phyloP scores from a whole-genome alignment of 164 flowering plant genomes.

The Brasenia schreberi region DNA sequence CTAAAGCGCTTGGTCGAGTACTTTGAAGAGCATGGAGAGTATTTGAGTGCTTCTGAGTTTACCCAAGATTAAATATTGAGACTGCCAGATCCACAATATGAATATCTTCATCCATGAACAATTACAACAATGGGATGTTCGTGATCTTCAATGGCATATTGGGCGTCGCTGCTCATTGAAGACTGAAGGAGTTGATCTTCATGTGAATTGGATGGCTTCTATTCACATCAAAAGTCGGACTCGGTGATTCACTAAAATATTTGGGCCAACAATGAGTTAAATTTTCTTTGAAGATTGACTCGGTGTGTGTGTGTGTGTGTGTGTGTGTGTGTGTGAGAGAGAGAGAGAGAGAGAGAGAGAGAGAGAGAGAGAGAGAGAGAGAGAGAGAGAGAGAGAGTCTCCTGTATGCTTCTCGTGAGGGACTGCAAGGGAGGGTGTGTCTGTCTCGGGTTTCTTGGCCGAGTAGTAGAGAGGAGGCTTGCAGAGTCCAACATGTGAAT shows the following conservation, averaged over 20 bases:
- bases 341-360: not conserved
- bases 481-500: not conserved
- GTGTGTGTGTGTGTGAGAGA: no score
- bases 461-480: not conserved
- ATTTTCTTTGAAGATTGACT: no score
- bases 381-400: not conserved
- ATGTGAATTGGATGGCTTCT: no score
- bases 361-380: not conserved
- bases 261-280: no score
- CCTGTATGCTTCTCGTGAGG: conserved; percentile 6
- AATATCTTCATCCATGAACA: conserved; percentile 8
- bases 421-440: not conserved
- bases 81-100: no score
- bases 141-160: conserved; percentile 11
- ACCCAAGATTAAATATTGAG: not conserved
- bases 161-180: not conserved
- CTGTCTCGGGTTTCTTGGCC: not conserved
- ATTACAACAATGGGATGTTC: conserved; percentile 10
- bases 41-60: conserved; percentile 87
- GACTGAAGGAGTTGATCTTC: conserved; percentile 12
- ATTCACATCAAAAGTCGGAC: no score
- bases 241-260: no score
- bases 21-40: conserved; percentile 95
- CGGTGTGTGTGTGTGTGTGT: no score
- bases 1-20: conserved; percentile 82